Evolutionary conservation across 176 grass and related monocot species (phyloP), one percentile per base, ranked within the genome.

Genomic region (Luzula sylvatica): DNA sequence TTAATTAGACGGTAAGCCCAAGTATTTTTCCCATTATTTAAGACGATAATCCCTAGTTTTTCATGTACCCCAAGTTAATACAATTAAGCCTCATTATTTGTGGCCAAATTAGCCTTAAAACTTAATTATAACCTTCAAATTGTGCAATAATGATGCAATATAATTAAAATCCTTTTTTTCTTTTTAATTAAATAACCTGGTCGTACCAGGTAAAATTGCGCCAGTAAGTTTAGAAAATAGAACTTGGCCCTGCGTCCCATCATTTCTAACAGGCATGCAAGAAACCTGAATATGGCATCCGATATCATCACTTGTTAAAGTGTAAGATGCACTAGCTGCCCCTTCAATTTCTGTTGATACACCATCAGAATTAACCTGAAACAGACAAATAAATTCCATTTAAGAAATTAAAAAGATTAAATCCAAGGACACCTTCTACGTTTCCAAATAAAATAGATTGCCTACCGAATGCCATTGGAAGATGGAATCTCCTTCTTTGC

Each of bases 401-500:
- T n/a, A n/a, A n/a, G n/a, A n/a, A n/a, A n/a, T n/a, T n/a, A n/a
- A n/a, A n/a, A n/a, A n/a, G n/a, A n/a, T n/a, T n/a, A n/a, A n/a
- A n/a, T n/a, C n/a, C n/a, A n/a, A n/a, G n/a, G n/a, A n/a, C n/a
- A n/a, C n/a, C n/a, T n/a, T n/a, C n/a, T n/a, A n/a, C n/a, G n/a
- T n/a, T n/a, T n/a, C n/a, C n/a, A 12, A 24, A 15, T 25, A 40
- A 50, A 25, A 74, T 51, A 16, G 65, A 20, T 39, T 28, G 50
- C 82, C 48, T 72, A 95, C 90, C 80, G 82, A 58, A 59, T 82
- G 50, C 90, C 90, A 95, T 26, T 23, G 45, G 71, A 86, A 88
- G 26, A 89, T 55, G 41, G 84, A 79, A 22, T 95, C 57, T 26
- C 90, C 90, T 86, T 95, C 90, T 79, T 86, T 74, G 69, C 90